These are phyloP conservation scores for Elsinoe perseae DNA, from an alignment of 2,329 filamentous ascomycete genomes.

Conservation along the genomic window DNA sequence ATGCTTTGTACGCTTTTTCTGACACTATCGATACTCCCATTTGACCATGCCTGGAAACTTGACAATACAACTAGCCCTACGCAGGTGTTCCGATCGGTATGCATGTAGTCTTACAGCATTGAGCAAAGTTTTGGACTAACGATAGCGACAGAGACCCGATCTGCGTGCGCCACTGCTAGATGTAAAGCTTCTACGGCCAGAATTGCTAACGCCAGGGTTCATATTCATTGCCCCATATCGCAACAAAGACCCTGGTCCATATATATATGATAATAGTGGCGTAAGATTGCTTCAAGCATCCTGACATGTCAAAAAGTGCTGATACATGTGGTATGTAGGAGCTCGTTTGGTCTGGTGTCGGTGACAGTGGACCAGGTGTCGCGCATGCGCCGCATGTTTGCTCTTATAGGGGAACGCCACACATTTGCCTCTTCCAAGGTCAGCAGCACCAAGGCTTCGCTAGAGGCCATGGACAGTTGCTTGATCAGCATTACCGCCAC, in stretches of 20 bases:
- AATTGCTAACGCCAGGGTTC: slow-evolving; percentile 18
- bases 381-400: slow-evolving; percentile 40
- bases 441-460: neutral
- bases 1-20: no score
- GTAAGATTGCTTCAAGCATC: slow-evolving; percentile 18
- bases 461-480: neutral
- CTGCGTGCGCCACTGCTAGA: slow-evolving; percentile 14
- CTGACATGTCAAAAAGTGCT: no score
- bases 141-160: slow-evolving; percentile 2
- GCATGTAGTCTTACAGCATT: no score
- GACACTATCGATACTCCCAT: no score
- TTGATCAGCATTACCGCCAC: slow-evolving; percentile 22
- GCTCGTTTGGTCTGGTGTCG: slow-evolving; percentile 34
- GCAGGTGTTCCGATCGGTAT: no score
- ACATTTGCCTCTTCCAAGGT: slow-evolving; percentile 25
- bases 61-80: no score
- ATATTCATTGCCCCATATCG: slow-evolving; percentile 24
- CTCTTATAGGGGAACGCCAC: slow-evolving; percentile 36
- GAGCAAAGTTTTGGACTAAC: no score
- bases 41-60: no score
- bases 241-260: slow-evolving; percentile 19
- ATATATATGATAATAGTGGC: slow-evolving; percentile 24
- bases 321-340: no score
- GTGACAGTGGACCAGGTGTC: slow-evolving; percentile 36
- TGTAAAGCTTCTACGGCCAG: neutral